Evolutionary conservation across 106 monocot species (phyloP), one percentile per base, ranked within the genome.

Genomic region (Platanthera zijinensis): DNA sequence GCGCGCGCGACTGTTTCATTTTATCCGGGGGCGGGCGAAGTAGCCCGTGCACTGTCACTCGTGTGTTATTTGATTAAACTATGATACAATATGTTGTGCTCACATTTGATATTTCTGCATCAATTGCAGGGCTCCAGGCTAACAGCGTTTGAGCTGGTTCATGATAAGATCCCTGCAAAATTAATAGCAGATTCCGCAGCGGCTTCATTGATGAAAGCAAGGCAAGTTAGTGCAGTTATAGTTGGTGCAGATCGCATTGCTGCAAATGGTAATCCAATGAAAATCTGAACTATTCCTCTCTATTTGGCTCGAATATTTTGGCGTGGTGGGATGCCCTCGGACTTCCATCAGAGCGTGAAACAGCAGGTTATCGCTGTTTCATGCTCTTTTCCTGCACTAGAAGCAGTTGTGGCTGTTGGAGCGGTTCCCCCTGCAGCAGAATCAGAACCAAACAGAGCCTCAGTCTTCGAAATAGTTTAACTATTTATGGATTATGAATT

Each of bases 181-280:
- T 75, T 97, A 61, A 89, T 97, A 80, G 84, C 91, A 22, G 96
- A 97, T 85, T 97, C 96, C 73, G 89, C 93, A 61, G 93, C 86
- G 22, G 93, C 96, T 54, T 86, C 93, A 76, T 78, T 97, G 76
- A 97, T 97, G 96, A 97, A 91, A 81, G 62, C 83, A 48, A 82
- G 93, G 52, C 79, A 64, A 69, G 71, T 97, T 6, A 69, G 82
- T 80, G 93, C 93, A n/a, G 91, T 97, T 28, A 79, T 97, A 72
- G 96, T 97, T 14, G 96, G 96, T n/a, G 96, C 96, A 14, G 96
- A 97, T 79, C 91, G 91, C 18, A 81, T 97, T 77, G 93, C 96
- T 75, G 87, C 93, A 48, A 93, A 93, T 84, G 96, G 93, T 91
- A 89, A 19, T 11, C 63, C 57, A 25, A 50, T 25, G 19, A 73